Base-by-base conservation (phyloP, 371 early-diverging fungal species). In the Mortierella sp. region DNA sequence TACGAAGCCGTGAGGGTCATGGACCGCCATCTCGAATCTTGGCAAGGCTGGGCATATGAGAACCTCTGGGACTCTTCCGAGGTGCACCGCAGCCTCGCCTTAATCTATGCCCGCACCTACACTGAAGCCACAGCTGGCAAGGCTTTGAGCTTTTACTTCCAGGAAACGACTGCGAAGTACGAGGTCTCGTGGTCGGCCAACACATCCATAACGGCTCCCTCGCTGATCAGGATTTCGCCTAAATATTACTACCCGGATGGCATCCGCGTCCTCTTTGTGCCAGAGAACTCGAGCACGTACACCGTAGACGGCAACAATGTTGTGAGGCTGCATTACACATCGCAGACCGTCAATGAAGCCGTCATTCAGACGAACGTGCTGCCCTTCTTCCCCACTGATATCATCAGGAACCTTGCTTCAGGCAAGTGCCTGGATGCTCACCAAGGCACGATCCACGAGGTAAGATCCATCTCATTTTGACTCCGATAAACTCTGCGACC, bases 1-100 rank as follows among this genome's bases (percentile, higher is more conserved):
- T 50, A 62, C 24, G 58, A 66, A 54, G 56, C 58, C 4, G 26
- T 50, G 4, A 51, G 49, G 15, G 49, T 58, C 39, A 73, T 78
- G 0, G 82, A 82, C 24, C 39, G 56, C 6, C 62, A 81, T 56
- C 58, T 81, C 70, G 70, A 80, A 50, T 82, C 83, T 0, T 82
- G 83, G 83, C 79, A 79, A 53, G 82, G 81, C 11, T 82, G 82
- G 82, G 79, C 82, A 0, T 82, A 82, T 14, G 82, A 82, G 43
- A 79, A 82, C 44, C 51, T 82, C 5, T 78, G 79, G 70, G 42
- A 65, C 37, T 26, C 47, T n/a, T 2, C 50, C 56, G 1, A 27
- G 32, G 6, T n/a, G 58, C 50, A 46, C 68, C 78, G 0, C 41
- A 73, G 41, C 73, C 81, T 0, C 57, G 61, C 6, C 24, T 82